These are phyloP conservation scores for Pilobolus umbonatus DNA, from an alignment of 192 early-diverging fungal species.

Conservation along the genomic window DNA sequence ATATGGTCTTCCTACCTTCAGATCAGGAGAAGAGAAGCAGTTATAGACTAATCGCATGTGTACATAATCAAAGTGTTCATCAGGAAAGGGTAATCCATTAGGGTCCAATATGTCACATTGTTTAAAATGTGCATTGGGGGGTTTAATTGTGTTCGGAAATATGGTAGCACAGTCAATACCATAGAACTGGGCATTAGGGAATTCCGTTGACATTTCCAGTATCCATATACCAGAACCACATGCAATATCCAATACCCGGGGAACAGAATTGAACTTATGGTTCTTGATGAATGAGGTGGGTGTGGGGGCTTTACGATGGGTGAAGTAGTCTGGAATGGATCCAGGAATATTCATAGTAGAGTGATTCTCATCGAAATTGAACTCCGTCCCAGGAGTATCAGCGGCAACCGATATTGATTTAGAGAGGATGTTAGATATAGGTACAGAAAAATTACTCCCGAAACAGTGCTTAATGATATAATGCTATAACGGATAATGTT, in stretches of 20 bases:
- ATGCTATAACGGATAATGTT: background rate
- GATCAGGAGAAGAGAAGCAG: slow-evolving; percentile 17
- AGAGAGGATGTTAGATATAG: slow-evolving; percentile 10
- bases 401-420: slow-evolving; percentile 8
- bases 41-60: slow-evolving; percentile 23
- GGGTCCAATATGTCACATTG: slow-evolving; percentile 16
- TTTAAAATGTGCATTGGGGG: slow-evolving; percentile 15
- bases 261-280: background rate
- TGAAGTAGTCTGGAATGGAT: no score
- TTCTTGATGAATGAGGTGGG: background rate
- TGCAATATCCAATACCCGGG: background rate
- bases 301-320: background rate
- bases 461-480: slow-evolving; percentile 19
- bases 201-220: slow-evolving; percentile 37
- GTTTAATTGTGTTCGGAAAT: slow-evolving; percentile 26
- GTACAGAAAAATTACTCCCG: slow-evolving; percentile 22
- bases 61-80: slow-evolving; percentile 28
- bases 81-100: slow-evolving; percentile 10
- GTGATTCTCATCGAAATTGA: no score
- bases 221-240: slow-evolving; percentile 21
- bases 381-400: no score
- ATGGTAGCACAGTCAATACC: slow-evolving; percentile 32
- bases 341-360: no score
- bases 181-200: slow-evolving; percentile 24
- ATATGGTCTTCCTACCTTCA: slow-evolving; percentile 15